Evolutionary conservation across 1,284 basidiomycete genomes (phyloP).

Genomic region (Tilletiopsis washingtonensis): DNA sequence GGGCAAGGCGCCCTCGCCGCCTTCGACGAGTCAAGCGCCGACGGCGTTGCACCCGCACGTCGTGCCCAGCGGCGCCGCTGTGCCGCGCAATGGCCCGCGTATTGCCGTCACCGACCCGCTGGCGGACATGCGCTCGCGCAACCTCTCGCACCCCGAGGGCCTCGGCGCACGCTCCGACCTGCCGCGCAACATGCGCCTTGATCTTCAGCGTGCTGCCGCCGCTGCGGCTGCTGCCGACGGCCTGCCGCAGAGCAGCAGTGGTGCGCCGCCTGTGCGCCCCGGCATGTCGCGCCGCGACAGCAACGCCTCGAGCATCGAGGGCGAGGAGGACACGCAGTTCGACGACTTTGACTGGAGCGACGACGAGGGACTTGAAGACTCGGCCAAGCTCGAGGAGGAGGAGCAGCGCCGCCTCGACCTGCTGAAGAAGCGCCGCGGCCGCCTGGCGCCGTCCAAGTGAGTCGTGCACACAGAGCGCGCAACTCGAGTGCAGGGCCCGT

Average conservation of each 20-base stretch:
- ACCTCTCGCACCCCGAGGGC: constrained; percentile 25
- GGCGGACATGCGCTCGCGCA: constrained; percentile 29
- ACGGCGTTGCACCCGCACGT: too few species aligned
- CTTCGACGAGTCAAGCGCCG: too few species aligned
- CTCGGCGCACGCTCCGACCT: constrained; percentile 31
- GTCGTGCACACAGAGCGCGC: too few species aligned
- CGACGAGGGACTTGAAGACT: constrained; percentile 36
- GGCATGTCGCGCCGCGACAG: constrained; percentile 19
- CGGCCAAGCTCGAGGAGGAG: constrained; percentile 24
- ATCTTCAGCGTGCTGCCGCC: neutral
- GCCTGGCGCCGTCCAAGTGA: neutral
- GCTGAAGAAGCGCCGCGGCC: neutral
- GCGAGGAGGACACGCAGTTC: constrained; percentile 20
- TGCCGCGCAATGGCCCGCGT: constrained; percentile 7
- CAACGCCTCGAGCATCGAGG: constrained; percentile 17
- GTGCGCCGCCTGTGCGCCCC: constrained; percentile 13
- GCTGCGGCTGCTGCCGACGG: constrained; percentile 10
- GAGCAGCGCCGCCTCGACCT: constrained; percentile 22
- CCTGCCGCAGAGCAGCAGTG: constrained; percentile 1
- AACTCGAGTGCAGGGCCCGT: neutral
- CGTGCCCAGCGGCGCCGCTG: neutral
- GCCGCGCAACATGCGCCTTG: constrained; percentile 4
- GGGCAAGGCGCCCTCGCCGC: constrained; percentile 1
- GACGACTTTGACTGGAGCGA: constrained; percentile 44
- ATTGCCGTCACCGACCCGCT: constrained; percentile 37